A percentile compares a stretch with the other conserved stretches of the same genome.
Evolutionary conservation across 805 yeast species (phyloP).

Genomic region (Saccharomyces mikatae): DNA sequence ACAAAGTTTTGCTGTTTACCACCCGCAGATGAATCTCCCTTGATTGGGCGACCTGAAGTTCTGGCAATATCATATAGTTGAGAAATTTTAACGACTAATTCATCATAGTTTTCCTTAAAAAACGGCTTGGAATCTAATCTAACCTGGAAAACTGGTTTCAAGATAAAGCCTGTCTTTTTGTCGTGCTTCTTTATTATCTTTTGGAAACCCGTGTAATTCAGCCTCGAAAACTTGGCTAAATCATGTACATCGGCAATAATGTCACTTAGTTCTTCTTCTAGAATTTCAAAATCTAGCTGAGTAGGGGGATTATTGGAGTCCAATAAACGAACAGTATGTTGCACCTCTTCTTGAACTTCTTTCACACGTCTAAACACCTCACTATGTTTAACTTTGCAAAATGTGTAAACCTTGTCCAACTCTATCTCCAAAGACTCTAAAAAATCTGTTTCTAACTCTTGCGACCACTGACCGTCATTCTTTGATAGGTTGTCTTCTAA

Average conservation of each 20-base stretch:
- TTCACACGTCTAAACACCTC: constrained; percentile 82
- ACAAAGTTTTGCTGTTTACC: constrained; percentile 97
- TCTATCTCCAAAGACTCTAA: constrained; percentile 69
- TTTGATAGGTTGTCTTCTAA: constrained; percentile 58
- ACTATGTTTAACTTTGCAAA: constrained; percentile 78
- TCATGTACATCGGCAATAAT: constrained; percentile 97
- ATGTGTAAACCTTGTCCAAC: constrained; percentile 85
- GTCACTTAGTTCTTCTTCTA: constrained; percentile 72
- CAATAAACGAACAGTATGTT: constrained; percentile 52
- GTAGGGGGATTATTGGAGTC: constrained; percentile 41
- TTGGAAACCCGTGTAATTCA: constrained; percentile 95
- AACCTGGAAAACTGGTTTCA: constrained; percentile 89
- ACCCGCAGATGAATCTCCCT: constrained; percentile 96
- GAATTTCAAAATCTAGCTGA: constrained; percentile 62
- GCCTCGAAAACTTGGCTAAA: constrained; percentile 83
- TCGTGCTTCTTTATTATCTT: constrained; percentile 96
- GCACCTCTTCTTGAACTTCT: constrained; percentile 67
- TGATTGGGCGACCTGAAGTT: constrained; percentile 90
- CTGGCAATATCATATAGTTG: constrained; percentile 85
- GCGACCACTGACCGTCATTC: constrained; percentile 58
- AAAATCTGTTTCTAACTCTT: constrained; percentile 73
- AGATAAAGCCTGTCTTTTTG: constrained; percentile 69
- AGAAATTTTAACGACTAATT: constrained; percentile 79
- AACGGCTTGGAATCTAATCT: constrained; percentile 91
- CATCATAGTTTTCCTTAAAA: constrained; percentile 90